These are phyloP conservation scores for Umbelopsis ramanniana DNA, from an alignment of 192 early-diverging fungal genomes.

Conservation along the genomic window DNA sequence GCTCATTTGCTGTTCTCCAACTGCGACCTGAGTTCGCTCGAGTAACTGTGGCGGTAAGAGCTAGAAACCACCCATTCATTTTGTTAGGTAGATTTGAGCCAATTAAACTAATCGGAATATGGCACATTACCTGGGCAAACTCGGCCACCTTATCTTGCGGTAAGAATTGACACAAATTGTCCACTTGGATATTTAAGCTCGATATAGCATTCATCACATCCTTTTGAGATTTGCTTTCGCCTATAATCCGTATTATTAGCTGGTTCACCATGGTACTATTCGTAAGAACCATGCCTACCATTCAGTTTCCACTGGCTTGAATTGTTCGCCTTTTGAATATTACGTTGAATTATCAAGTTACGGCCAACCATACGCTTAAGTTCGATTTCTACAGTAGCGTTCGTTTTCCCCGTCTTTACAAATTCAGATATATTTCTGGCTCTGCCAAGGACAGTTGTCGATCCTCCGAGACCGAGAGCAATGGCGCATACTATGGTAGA, in stretches of 20 bases:
- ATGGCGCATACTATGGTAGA: slow-evolving; percentile 95
- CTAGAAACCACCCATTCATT: slow-evolving; percentile 33
- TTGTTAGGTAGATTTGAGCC: neutral
- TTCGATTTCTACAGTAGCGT: slow-evolving; percentile 85
- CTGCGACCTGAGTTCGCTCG: slow-evolving; percentile 83
- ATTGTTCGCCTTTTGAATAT: slow-evolving; percentile 68
- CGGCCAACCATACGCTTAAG: slow-evolving; percentile 54
- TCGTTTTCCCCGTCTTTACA: slow-evolving; percentile 85
- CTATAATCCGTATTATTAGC: slow-evolving; percentile 39
- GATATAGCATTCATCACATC: slow-evolving; percentile 68
- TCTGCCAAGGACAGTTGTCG: slow-evolving; percentile 75
- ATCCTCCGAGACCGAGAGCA: slow-evolving; percentile 90
- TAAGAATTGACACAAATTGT: slow-evolving; percentile 97
- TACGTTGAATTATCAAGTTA: slow-evolving; percentile 63
- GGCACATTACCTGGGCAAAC: slow-evolving; percentile 74
- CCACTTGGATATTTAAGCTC: slow-evolving; percentile 85
- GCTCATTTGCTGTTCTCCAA: slow-evolving; percentile 69
- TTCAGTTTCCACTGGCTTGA: slow-evolving; percentile 81
- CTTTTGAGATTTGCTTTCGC: slow-evolving; percentile 57
- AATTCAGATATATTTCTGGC: slow-evolving; percentile 90
- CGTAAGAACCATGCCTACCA: slow-evolving; percentile 48
- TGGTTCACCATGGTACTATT: neutral
- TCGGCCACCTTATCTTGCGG: slow-evolving; percentile 95
- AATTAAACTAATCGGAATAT: neutral
- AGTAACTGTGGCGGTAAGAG: slow-evolving; percentile 81